Evolutionary conservation across 352 stramenopile species (phyloP), one percentile per base, ranked within the genome.

Genomic region (Vaucheria bursata): DNA sequence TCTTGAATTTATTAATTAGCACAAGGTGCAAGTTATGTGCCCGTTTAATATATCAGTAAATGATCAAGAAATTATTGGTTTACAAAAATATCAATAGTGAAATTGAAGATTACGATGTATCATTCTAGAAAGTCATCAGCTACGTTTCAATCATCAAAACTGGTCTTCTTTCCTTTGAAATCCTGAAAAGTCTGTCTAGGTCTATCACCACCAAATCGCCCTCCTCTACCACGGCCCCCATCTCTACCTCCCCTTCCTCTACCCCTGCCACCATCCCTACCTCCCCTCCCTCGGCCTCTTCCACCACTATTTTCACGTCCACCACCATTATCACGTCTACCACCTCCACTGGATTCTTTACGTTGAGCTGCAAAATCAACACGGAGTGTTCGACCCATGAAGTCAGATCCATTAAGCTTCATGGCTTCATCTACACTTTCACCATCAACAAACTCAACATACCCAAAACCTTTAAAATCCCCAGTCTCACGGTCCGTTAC

Each of bases 391-490:
- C 96, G 90, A 68, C 95, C 95, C 83, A 90, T 87, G 7, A 99
- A 87, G 66, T 97, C 91, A 33, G 86, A 88, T 52, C 95, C 95
- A 1, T 91, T 90, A 71, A 99, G 88, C 77, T 92, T 83, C 6
- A 94, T 92, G 38, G 97, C 89, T 7, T 89, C 91, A 65, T 97
- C 93, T 0, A 97, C 95, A 38, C 89, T 88, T 74, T 98, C 93
- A 0, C 90, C 96, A n/a, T 95, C 86, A 0, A 75, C 89, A 84
- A 99, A 99, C 85, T 98, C 93, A 52, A 99, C 87, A 88, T 99
- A 94, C 37, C 94, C 95, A 84, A 98, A 85, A 53, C 96, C 96
- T 85, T 95, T 95, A 89, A 98, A 98, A 73, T 97, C 91, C 39
- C 94, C 94, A 52, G 93, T 98, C 85, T 99, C 95, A 71, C 93